Base-by-base conservation (phyloP, 1,284 basidiomycete genomes). In the Vanrija pseudolonga region DNA sequence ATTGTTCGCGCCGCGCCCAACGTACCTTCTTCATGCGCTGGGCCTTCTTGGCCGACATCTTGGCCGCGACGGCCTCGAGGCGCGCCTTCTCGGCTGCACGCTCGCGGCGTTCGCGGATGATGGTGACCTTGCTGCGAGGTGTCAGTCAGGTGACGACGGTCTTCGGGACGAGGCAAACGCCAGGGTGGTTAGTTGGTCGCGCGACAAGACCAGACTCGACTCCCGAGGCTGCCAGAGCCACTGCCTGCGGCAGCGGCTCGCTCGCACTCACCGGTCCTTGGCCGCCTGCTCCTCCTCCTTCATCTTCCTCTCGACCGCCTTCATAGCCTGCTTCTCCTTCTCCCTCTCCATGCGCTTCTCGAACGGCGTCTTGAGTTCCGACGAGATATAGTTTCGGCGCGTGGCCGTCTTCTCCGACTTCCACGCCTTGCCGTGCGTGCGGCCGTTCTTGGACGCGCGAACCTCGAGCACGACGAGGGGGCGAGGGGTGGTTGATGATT, bases 1-100 rank as follows among this genome's bases (percentile, higher is more conserved):
- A 40, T 24, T 45, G 32, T 17, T 2, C 15, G 3, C 7, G 12
- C n/a, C 4, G 17, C 17, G 42, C 36, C 19, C 11, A 53, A 40
- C 53, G 26, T 26, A 75, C 72, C 73, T 77, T 77, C 61, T 71
- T 70, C 69, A 78, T 70, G 50, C 76, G 64, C 65, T 77, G 75
- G 19, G 73, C 59, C 63, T 76, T 77, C 71, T 77, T 78, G n/a
- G 72, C 76, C 7, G 69, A 72, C 76, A 77, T 77, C 65, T 67
- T 73, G 14, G 72, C 72, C 19, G 62, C 63, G 61, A 74, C 62
- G 56, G 73, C 66, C 57, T 74, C 76, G 63, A 72, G 56, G 49
- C 76, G 63, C 53, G 66, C 63, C 65, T 72, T 74, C 66, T 78
- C 76, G 28, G 69, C 76, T 39, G 65, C 48, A 44, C 71, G 52